These are phyloP conservation scores for Ustanciosporium gigantosporum DNA, from an alignment of 1,284 basidiomycete genomes.

Conservation along the genomic window DNA sequence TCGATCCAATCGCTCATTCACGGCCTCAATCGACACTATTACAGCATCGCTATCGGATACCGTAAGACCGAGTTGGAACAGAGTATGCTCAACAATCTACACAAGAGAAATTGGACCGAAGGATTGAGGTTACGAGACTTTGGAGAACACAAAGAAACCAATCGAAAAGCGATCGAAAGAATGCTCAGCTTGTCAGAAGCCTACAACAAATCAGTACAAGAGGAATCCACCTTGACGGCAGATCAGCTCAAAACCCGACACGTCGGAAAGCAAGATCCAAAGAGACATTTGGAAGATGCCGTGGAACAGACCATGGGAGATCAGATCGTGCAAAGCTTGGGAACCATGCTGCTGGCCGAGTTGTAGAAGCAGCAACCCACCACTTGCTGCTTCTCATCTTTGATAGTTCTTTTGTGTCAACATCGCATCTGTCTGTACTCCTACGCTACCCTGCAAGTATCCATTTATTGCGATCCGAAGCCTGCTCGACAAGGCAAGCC, in stretches of 20 bases:
- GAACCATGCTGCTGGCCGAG: constrained; percentile 53
- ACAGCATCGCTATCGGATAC: constrained; percentile 60
- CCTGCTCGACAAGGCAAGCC: too few relatives aligned
- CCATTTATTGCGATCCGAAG: too few relatives aligned
- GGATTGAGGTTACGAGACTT: constrained; percentile 57
- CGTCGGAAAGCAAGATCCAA: constrained; percentile 60
- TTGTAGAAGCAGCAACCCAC: too few relatives aligned
- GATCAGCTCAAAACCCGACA: constrained; percentile 60
- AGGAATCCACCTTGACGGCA: constrained; percentile 52
- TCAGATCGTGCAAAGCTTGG: constrained; percentile 59
- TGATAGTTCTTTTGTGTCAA: too few relatives aligned
- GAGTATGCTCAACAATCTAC: constrained; percentile 60
- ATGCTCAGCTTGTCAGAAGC: constrained; percentile 58
- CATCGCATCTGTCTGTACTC: too few relatives aligned
- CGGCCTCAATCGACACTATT: constrained; percentile 61
- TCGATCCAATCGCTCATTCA: constrained; percentile 76
- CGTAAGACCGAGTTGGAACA: constrained; percentile 61
- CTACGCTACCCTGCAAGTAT: too few relatives aligned
- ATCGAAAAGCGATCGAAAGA: constrained; percentile 54
- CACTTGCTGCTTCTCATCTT: too few relatives aligned
- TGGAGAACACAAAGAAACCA: constrained; percentile 57
- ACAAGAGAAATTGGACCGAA: constrained; percentile 60
- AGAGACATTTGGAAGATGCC: constrained; percentile 59
- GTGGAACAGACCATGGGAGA: constrained; percentile 60
- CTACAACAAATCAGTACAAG: constrained; percentile 60